phyloP scores from a whole-genome alignment of 176 grass and related monocot species.

The Carex parvula region DNA sequence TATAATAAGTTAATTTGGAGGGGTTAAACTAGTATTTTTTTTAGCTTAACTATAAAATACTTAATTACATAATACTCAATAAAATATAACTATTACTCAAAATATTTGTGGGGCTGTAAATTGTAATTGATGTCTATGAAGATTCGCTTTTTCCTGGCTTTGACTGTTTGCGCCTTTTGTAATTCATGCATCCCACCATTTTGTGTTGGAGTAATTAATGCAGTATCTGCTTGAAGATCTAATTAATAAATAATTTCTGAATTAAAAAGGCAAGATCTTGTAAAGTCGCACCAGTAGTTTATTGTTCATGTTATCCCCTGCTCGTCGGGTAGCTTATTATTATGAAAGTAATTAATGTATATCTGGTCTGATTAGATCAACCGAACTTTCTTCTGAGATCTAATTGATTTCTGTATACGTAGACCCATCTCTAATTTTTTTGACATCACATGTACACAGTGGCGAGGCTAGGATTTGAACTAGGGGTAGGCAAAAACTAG shows the following conservation, averaged over 20 bases:
- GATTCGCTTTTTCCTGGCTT: background rate
- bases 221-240: background rate
- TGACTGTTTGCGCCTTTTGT: background rate
- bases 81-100: no score
- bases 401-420: background rate
- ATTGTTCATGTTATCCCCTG: background rate
- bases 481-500: no score
- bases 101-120: no score
- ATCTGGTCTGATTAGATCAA: background rate
- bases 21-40: no score
- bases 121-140: no score
- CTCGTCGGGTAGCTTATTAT: background rate
- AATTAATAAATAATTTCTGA: background rate
- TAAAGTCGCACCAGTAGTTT: background rate
- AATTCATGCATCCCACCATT: conserved; percentile 9
- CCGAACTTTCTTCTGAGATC: conserved; percentile 7
- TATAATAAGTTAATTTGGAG: no score
- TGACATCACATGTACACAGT: no score
- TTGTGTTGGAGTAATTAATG: background rate
- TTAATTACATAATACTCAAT: no score
- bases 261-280: background rate
- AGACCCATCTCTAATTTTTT: no score
- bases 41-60: no score
- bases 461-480: no score
- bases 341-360: background rate